Conservation (phyloP, 306 rosid species). For the Cucurbita moschata region DNA sequence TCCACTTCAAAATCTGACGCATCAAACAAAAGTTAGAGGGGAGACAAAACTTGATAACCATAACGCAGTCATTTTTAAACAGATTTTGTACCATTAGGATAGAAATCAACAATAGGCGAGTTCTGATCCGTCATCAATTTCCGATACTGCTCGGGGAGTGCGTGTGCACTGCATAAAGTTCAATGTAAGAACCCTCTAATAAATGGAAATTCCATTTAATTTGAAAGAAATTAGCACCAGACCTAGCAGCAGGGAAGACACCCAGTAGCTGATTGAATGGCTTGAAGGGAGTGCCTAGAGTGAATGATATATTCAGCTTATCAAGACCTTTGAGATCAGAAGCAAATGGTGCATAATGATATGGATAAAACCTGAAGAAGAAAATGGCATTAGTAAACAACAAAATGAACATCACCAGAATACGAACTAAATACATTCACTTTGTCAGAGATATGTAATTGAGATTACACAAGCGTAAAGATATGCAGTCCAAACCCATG, state of each 20-base stretch:
- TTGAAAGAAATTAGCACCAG: not conserved
- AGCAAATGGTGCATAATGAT: conserved; percentile 96
- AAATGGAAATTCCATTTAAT: not conserved
- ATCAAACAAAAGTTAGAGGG: conserved; percentile 4
- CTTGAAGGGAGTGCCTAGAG: conserved; percentile 74
- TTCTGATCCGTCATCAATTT: conserved; percentile 69
- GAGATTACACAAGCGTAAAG: too few relatives aligned
- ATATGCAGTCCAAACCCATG: too few relatives aligned
- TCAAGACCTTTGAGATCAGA: conserved; percentile 82
- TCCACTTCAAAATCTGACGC: conserved; percentile 94
- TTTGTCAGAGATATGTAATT: not conserved
- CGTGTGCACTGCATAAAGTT: conserved; percentile 64
- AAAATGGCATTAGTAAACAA: not conserved
- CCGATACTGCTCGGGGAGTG: conserved; percentile 77
- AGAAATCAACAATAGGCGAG: conserved; percentile 86
- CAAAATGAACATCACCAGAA: not conserved
- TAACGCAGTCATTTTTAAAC: not conserved
- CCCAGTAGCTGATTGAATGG: conserved; percentile 97
- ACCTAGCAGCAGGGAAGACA: conserved; percentile 99
- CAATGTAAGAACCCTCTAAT: conserved; percentile 2
- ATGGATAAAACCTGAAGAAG: conserved; percentile 81
- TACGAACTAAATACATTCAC: not conserved
- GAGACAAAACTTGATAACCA: not conserved
- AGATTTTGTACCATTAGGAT: conserved; percentile 60
- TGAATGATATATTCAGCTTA: conserved; percentile 47